phyloP scores from a whole-genome alignment of 139 green algal genomes.

The Tetraselmis striata region DNA sequence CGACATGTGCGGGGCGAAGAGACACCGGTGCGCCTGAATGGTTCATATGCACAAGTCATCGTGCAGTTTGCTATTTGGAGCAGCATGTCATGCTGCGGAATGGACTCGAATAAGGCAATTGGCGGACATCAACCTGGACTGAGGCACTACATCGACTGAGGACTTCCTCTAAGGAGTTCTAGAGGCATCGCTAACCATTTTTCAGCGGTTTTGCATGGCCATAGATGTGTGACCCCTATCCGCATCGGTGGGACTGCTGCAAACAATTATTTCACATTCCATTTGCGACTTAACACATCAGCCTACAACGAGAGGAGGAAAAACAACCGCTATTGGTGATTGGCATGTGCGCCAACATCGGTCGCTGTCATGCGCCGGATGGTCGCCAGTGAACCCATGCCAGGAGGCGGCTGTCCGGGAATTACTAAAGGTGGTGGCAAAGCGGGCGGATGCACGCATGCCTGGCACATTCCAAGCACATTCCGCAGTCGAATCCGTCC shows the following conservation, averaged over 20 bases:
- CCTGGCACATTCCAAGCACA: background rate
- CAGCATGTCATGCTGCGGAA: background rate
- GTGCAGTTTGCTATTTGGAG: background rate
- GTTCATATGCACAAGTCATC: background rate
- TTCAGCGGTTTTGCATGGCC: background rate
- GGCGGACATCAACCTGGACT: background rate
- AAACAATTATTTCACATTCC: background rate
- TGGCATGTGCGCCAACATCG: background rate
- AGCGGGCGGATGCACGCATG: too few species aligned
- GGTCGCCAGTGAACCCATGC: background rate
- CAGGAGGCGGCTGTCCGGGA: background rate
- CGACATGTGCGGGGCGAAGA: background rate
- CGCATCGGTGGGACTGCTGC: background rate
- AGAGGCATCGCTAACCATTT: background rate
- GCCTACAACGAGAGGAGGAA: background rate
- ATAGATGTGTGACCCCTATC: background rate
- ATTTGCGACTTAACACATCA: background rate
- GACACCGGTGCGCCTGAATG: background rate
- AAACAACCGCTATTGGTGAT: background rate
- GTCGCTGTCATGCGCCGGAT: background rate
- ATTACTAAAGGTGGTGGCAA: background rate
- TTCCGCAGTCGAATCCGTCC: background rate
- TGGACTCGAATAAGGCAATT: background rate
- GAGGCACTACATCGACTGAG: background rate
- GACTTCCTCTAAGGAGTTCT: background rate